phyloP scores from a whole-genome alignment of 1,139 yeast genomes.

The Kodamaea plutei region DNA sequence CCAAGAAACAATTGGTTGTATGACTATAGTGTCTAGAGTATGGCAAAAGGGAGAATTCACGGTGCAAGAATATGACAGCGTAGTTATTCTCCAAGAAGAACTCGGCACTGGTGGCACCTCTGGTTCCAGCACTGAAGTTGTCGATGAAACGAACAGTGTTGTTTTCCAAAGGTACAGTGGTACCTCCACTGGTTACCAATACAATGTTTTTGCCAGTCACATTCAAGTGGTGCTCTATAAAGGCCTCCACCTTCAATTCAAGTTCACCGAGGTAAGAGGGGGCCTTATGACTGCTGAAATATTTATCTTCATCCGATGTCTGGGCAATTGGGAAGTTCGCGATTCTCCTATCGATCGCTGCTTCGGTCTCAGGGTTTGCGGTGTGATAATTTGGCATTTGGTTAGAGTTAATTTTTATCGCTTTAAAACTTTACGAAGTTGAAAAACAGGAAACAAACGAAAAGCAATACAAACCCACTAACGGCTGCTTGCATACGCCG shows the following conservation, averaged over 20 bases:
- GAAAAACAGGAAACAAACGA: too few relatives aligned
- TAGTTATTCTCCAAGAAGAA: conserved; percentile 80
- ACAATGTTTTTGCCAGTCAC: conserved; percentile 54
- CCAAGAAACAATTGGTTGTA: conserved; percentile 79
- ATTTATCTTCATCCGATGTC: conserved; percentile 65
- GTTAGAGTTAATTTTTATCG: not conserved
- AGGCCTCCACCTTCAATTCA: conserved; percentile 51
- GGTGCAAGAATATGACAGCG: conserved; percentile 86
- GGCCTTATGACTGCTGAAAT: conserved; percentile 65
- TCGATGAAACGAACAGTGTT: conserved; percentile 96
- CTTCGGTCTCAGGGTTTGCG: conserved; percentile 62
- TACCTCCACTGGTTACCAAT: conserved; percentile 94
- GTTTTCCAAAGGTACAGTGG: conserved; percentile 95
- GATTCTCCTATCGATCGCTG: conserved; percentile 75
- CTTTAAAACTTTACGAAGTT: too few relatives aligned
- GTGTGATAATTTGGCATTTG: conserved; percentile 38
- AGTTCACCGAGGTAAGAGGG: conserved; percentile 72
- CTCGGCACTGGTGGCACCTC: conserved; percentile 97
- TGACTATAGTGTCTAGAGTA: conserved; percentile 87
- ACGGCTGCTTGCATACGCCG: too few relatives aligned
- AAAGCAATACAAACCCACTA: too few relatives aligned
- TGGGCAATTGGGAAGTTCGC: conserved; percentile 81
- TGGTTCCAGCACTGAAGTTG: conserved; percentile 94
- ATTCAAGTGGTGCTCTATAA: conserved; percentile 47
- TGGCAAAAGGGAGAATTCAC: conserved; percentile 89